phyloP scores from a whole-genome alignment of 257 asterid genomes.

The Solanum arcanum region DNA sequence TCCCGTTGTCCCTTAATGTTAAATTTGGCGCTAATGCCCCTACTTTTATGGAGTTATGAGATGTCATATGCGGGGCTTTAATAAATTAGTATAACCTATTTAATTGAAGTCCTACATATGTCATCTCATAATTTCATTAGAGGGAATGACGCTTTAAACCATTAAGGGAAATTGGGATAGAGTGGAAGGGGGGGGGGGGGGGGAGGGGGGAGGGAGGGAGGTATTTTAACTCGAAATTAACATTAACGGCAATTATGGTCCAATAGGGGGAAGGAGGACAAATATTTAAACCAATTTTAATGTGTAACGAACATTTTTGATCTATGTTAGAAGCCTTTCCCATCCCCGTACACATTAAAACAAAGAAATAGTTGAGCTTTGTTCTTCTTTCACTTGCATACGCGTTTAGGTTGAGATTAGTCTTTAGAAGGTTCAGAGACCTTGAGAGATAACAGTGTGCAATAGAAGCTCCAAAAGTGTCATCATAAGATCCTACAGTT shows the following conservation, averaged over 20 bases:
- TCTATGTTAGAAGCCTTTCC: not conserved
- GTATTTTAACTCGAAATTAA: not conserved
- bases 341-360: not conserved
- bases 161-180: not conserved
- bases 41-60: not conserved
- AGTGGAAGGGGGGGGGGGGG: not conserved
- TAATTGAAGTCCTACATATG: not conserved
- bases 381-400: not conserved
- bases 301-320: not conserved
- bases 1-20: not conserved
- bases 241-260: not conserved
- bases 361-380: not conserved
- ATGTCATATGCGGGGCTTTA: not conserved
- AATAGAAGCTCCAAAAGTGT: not conserved
- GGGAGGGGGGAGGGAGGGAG: too few relatives aligned
- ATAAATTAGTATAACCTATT: not conserved
- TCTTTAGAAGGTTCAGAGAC: not conserved
- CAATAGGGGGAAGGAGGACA: not conserved
- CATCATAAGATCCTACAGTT: not conserved
- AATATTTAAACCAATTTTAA: not conserved
- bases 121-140: not conserved
- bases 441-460: not conserved
- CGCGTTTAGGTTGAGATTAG: not conserved
- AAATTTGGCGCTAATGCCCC: not conserved
- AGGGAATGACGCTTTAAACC: not conserved